Evolutionary conservation across 805 yeast genomes (phyloP), one percentile per base, ranked within the genome.

Genomic region (Wickerhamiella azymoides): DNA sequence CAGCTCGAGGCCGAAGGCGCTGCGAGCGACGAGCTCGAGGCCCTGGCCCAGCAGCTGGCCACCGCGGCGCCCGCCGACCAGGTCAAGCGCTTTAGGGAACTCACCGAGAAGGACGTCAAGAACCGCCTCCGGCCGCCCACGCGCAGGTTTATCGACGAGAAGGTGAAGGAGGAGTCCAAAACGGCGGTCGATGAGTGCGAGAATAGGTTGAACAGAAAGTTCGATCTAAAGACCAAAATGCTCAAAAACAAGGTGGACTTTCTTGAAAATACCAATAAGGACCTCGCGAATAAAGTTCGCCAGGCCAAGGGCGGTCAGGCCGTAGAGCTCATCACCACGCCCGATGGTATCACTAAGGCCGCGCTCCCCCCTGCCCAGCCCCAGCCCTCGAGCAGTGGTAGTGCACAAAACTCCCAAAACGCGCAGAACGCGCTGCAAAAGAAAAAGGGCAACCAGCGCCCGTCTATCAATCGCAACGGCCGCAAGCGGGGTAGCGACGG

Each of bases 241-340:
- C 70, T 80, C 59, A 64, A 76, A 53, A 71, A 69, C 52, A 67
- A n/a, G n/a, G n/a, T n/a, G n/a, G n/a, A n/a, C n/a, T n/a, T n/a
- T n/a, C n/a, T n/a, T n/a, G n/a, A n/a, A n/a, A n/a, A n/a, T n/a
- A n/a, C n/a, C n/a, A 62, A 55, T 47, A 40, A 49, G 42, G 54
- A 52, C 30, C 51, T 52, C n/a, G 47, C 47, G 16, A 33, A 49
- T 13, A 51, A 46, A 27, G 50, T 54, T 18, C 49, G 57, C 18
- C 43, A 51, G 19, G 44, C 52, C 28, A 54, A 54, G 41, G 57
- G 57, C 11, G 57, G 56, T 5, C 45, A 35, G 16, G 36, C 43
- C 13, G 50, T 36, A 14, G 49, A 28, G 8, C 40, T 36, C 24
- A n/a, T 19, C 10, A 48, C 47, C 6, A 11, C 41, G 18, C 44